Base-by-base conservation (phyloP, 1,139 yeast species). In the Kurtzmaniella quercitrusa region DNA sequence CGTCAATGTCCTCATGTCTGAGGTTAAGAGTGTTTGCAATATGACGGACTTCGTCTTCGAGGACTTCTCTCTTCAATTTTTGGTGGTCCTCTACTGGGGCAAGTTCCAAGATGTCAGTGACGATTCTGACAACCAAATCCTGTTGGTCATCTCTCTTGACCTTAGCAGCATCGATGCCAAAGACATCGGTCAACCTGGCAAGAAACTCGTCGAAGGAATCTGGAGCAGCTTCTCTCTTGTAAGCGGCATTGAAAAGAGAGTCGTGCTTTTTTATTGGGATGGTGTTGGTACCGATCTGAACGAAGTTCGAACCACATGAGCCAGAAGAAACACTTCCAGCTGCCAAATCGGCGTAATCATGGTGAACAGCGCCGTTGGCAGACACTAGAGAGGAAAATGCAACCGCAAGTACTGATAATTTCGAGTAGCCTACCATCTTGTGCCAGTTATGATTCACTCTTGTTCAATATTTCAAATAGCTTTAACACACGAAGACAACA, bases 251-350 rank as follows among this genome's bases (percentile, higher is more conserved):
- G 8, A 31, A 31, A 15, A 31, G 36, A 15, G 27, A 19, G 3
- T 36, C 38, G 12, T 19, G 23, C 8, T 19, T 36, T 12, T 19
- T 9, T 5, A 19, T 36, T 18, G 25, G 23, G 12, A 36, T 14
- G 9, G 23, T 36, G 38, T 36, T 34, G 27, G 36, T 18, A 12
- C 43, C 43, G 15, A 41, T 34, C 29, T 41, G 43, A 36, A 41
- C 19, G 10, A 41, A 15, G 12, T 24, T 8, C 8, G 29, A 24
- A n/a, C 18, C 15, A 23, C 42, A 40, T 17, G 25, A 40, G 21
- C 36, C 34, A 10, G 42, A 34, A 14, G 38, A 34, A 19, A 21
- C 33, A n/a, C 21, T 18, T 14, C 11, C 24, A 9, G 38, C 24
- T 10, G 42, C 42, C 23, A 40, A 40, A 24, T 40, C 42, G 15